Evolutionary conservation across 257 asterid genomes (phyloP).

Genomic region (Przewalskia tangutica): DNA sequence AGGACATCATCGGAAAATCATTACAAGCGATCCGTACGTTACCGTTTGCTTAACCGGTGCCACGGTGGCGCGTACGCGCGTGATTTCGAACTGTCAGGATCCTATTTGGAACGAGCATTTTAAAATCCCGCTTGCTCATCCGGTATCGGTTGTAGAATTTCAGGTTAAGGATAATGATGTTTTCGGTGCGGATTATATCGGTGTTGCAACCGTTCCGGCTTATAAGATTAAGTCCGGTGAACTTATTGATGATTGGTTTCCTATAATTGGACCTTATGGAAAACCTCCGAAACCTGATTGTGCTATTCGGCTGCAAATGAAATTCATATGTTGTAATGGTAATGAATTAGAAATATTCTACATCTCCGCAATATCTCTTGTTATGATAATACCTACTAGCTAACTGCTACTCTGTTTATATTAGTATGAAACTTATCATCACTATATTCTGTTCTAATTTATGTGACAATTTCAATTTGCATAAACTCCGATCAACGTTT

Average conservation of each 20-base stretch:
- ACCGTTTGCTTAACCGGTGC: slow-evolving; percentile 76
- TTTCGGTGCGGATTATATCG: slow-evolving; percentile 84
- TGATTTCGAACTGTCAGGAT: slow-evolving; percentile 68
- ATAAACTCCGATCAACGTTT: too few relatives aligned
- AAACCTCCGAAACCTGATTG: slow-evolving; percentile 59
- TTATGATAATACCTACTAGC: too few relatives aligned
- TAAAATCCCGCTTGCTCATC: slow-evolving; percentile 76
- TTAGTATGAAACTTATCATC: too few relatives aligned
- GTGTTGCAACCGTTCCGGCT: slow-evolving; percentile 56
- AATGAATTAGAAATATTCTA: too few relatives aligned
- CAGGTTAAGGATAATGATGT: slow-evolving; percentile 83
- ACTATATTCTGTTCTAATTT: too few relatives aligned
- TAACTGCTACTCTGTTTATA: too few relatives aligned
- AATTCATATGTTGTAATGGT: slow-evolving; percentile 43
- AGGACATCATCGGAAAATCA: slow-evolving; percentile 35
- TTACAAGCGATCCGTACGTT: slow-evolving; percentile 93
- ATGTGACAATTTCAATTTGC: too few relatives aligned
- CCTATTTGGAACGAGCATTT: slow-evolving; percentile 81
- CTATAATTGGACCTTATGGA: slow-evolving; percentile 50
- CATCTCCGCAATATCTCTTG: too few relatives aligned
- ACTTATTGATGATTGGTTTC: slow-evolving; percentile 72
- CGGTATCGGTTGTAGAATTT: slow-evolving; percentile 69
- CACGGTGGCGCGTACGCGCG: slow-evolving; percentile 71
- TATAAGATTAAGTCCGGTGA: slow-evolving; percentile 49
- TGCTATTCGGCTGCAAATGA: slow-evolving; percentile 53